Base-by-base conservation (phyloP, 257 asterid species). In the Salvia splendens region DNA sequence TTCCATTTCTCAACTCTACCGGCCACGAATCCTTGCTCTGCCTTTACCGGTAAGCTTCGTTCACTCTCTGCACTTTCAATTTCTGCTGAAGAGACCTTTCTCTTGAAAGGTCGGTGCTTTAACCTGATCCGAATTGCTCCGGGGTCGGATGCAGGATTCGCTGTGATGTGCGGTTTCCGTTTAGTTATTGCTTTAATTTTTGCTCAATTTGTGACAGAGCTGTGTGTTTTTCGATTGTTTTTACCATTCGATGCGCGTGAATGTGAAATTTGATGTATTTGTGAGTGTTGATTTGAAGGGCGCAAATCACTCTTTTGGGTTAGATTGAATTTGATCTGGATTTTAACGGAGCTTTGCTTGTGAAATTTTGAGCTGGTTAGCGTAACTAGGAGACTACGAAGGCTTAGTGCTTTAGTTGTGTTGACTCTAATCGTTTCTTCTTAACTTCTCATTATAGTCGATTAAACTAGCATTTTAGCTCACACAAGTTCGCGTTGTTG, bases 21-120 rank as follows among this genome's bases (percentile, higher is more conserved):
- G 77, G 68, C 56, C 72, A 75, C 4, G 32, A 75, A 47, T 57
- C 30, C 24, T 38, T n/a, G n/a, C n/a, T n/a, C n/a, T n/a, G n/a
- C n/a, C n/a, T n/a, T n/a, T 64, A 14, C 61, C 56, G 73, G 77
- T 73, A 40, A 11, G 62, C 49, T 35, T 17, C 66, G 11, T 24
- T 48, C 67, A 9, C 16, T 30, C 10, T 58, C 16, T 53, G 24
- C 24, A 1, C 38, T 56, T 69, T 41, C 20, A 6, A 55, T 56
- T 61, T 51, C 3, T 51, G 5, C 40, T 59, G 0, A 14, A 17
- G 41, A 14, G 28, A 32, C 10, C 38, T 15, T 1, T 59, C 17
- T 12, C 12, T 38, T 32, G 64, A 59, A 32, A 51, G 1, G 14
- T 14, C 20, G 8, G 15, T 28, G 33, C 11, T 28, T 28, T 28